A percentile compares a stretch with the other conserved stretches of the same genome.
Conservation (phyloP, 805 yeast genomes). For the Scheffersomyces amazonensis region DNA sequence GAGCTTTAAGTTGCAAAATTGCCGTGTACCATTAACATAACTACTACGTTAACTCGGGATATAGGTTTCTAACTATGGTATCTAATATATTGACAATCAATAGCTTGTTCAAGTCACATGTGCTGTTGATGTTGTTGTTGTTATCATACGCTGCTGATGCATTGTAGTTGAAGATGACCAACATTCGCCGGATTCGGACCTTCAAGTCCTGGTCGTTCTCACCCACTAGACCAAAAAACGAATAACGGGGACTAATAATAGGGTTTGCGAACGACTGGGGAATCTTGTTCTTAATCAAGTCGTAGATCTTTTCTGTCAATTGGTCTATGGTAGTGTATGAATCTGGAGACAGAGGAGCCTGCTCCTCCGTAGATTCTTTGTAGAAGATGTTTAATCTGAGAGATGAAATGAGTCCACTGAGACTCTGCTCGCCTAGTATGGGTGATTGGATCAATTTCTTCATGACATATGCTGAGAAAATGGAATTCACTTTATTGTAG, state of each 20-base stretch:
- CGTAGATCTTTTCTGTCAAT: slow-evolving; percentile 12
- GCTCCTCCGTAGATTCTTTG: slow-evolving; percentile 3
- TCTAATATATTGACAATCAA: slow-evolving; percentile 20
- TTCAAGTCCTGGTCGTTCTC: slow-evolving; percentile 16
- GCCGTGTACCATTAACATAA: not conserved
- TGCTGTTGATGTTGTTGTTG: slow-evolving; percentile 2
- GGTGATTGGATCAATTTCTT: not conserved
- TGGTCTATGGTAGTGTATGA: slow-evolving; percentile 10
- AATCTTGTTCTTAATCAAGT: slow-evolving; percentile 3
- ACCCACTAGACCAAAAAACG: not conserved
- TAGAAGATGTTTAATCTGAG: slow-evolving; percentile 6
- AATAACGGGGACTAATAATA: too few species aligned
- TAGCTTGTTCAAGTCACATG: slow-evolving; percentile 17
- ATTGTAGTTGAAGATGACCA: slow-evolving; percentile 15
- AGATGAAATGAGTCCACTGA: slow-evolving; percentile 2
- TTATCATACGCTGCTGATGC: not conserved
- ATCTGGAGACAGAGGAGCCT: too few species aligned
- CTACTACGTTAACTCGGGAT: slow-evolving; percentile 17
- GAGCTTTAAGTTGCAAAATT: not conserved
- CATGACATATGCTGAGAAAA: slow-evolving; percentile 2
- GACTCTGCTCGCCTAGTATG: not conserved
- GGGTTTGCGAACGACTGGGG: not conserved
- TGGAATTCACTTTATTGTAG: slow-evolving; percentile 2
- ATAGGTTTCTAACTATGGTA: slow-evolving; percentile 15
- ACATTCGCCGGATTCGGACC: slow-evolving; percentile 10